Evolutionary conservation across 345 rosid genomes (phyloP).

Genomic region (Eucalyptus grandis): DNA sequence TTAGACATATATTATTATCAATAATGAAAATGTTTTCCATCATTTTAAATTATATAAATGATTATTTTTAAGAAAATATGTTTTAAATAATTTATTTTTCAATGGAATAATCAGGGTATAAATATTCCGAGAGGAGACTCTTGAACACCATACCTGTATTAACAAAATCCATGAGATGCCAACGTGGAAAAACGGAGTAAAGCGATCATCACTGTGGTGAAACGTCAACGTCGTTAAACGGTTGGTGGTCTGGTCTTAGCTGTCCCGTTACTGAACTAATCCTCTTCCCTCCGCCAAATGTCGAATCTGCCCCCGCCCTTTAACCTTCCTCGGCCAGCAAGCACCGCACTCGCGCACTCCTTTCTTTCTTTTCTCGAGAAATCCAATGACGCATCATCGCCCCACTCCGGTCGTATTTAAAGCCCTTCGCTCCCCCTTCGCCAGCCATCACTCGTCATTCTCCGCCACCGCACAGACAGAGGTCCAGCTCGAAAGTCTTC

Average conservation of each 20-base stretch:
- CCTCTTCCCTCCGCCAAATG: background rate
- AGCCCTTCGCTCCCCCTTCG: background rate
- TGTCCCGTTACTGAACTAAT: background rate
- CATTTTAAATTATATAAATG: background rate
- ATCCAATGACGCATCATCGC: background rate
- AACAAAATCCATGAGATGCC: background rate
- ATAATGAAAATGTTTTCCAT: accelerated
- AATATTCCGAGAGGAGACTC: background rate
- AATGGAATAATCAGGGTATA: accelerated
- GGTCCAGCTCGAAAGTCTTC: background rate
- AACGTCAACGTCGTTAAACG: background rate
- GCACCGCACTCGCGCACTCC: background rate
- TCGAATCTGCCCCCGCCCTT: background rate
- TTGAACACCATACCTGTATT: accelerated
- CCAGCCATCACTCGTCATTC: background rate
- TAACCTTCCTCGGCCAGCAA: background rate
- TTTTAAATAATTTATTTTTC: background rate
- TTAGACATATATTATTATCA: accelerated
- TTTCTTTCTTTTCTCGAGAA: background rate
- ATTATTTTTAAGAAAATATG: accelerated
- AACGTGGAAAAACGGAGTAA: background rate
- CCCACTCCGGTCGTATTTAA: background rate
- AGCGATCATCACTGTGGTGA: background rate
- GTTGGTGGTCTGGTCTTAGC: background rate
- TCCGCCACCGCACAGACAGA: background rate